Evolutionary conservation across 257 asterid genomes (phyloP).

Genomic region (Scutellaria baicalensis): DNA sequence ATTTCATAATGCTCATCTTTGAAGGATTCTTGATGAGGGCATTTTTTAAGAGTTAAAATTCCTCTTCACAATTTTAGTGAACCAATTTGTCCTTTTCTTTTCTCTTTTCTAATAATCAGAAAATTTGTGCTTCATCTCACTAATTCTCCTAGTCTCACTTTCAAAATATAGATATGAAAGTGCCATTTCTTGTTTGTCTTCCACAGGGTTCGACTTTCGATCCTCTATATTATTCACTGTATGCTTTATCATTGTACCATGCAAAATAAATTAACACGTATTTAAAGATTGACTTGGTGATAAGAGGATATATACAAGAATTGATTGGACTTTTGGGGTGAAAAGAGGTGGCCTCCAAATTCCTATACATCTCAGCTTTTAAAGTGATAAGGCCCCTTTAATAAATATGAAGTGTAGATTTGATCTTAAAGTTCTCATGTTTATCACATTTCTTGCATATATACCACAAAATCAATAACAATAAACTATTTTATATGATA

Average conservation of each 20-base stretch:
- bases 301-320: constrained; percentile 20
- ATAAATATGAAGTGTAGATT: background rate
- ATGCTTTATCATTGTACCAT: too few relatives aligned
- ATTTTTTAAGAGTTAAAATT: constrained; percentile 13
- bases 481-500: too few relatives aligned
- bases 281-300: background rate
- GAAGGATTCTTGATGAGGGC: constrained; percentile 36
- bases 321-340: constrained; percentile 6
- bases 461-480: too few relatives aligned
- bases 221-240: too few relatives aligned
- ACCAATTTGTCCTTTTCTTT: constrained; percentile 15
- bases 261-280: too few relatives aligned
- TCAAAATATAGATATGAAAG: background rate
- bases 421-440: too few relatives aligned
- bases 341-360: constrained; percentile 26
- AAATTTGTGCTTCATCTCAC: background rate
- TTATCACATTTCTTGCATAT: too few relatives aligned
- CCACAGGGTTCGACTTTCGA: background rate
- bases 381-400: constrained; percentile 18
- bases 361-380: constrained; percentile 21
- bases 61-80: constrained; percentile 14
- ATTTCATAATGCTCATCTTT: constrained; percentile 21
- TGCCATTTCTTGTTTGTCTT: background rate
- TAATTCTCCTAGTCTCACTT: background rate
- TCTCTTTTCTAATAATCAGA: too few relatives aligned